These are phyloP conservation scores for Luffa aegyptiaca DNA, from an alignment of 306 rosid genomes.

Conservation along the genomic window DNA sequence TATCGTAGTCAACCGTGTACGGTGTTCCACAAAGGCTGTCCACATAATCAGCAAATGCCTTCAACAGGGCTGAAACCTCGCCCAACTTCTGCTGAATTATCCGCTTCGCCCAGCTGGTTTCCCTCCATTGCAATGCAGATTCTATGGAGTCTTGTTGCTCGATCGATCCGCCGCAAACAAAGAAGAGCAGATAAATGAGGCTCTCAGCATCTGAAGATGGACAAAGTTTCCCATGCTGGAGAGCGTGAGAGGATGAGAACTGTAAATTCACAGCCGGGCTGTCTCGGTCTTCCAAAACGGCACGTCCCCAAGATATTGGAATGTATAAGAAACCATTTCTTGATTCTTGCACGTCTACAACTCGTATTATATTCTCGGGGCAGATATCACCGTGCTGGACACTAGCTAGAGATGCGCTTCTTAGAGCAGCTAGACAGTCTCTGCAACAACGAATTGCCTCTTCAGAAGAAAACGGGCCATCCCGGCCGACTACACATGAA, in stretches of 20 bases:
- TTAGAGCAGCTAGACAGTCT: conserved; percentile 66
- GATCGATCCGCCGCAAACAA: conserved; percentile 51
- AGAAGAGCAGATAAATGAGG: conserved; percentile 59
- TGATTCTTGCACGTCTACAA: conserved; percentile 30
- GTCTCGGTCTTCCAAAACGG: conserved; percentile 82
- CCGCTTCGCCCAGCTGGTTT: conserved; percentile 67
- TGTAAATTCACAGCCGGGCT: conserved; percentile 82
- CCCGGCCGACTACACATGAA: conserved; percentile 37
- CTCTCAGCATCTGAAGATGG: conserved; percentile 97
- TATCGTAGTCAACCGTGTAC: conserved; percentile 66
- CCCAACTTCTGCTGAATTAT: conserved; percentile 68
- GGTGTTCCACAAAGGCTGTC: conserved; percentile 96
- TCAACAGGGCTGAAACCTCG: conserved; percentile 64
- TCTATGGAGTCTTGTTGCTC: conserved; percentile 82
- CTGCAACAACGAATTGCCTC: conserved; percentile 72
- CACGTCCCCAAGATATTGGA: conserved; percentile 85
- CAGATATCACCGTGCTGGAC: conserved; percentile 88
- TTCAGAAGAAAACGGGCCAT: conserved; percentile 54
- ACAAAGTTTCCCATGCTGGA: conserved; percentile 85
- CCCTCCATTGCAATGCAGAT: conserved; percentile 92
- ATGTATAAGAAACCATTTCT: conserved; percentile 31
- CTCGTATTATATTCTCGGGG: conserved; percentile 69
- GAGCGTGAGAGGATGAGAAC: conserved; percentile 84
- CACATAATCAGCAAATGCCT: conserved; percentile 92
- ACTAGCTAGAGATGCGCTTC: conserved; percentile 60